These are phyloP conservation scores for Arachnomyces sp. DNA, from an alignment of 2,329 filamentous ascomycete genomes.

Conservation along the genomic window DNA sequence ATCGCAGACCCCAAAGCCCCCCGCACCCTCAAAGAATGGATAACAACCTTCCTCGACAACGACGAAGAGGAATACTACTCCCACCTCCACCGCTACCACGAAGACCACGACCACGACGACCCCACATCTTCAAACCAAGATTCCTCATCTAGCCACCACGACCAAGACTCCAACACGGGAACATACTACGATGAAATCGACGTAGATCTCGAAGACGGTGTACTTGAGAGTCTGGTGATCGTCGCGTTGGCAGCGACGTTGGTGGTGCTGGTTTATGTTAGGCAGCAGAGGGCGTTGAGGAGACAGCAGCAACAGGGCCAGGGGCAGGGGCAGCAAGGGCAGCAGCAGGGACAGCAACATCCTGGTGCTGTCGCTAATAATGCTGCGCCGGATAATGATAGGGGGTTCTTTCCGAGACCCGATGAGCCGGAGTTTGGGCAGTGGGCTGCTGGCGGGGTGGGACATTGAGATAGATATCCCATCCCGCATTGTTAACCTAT, in stretches of 20 bases:
- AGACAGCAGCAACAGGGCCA: too few relatives aligned
- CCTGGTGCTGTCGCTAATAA: constrained; percentile 16
- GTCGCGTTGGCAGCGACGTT: constrained; percentile 66
- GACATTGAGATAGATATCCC: constrained; percentile 28
- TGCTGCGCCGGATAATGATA: constrained; percentile 23
- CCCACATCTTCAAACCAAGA: constrained; percentile 15
- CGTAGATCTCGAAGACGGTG: constrained; percentile 61
- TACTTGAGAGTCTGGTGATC: constrained; percentile 79
- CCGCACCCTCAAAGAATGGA: constrained; percentile 77
- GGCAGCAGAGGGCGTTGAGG: constrained; percentile 59
- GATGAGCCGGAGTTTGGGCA: constrained; percentile 60
- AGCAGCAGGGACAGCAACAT: constrained; percentile 29
- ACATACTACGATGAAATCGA: constrained; percentile 53
- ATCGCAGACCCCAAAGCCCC: constrained; percentile 59
- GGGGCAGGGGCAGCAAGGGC: constrained; percentile 33
- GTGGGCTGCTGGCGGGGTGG: constrained; percentile 61
- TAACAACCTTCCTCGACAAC: constrained; percentile 71
- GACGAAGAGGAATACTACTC: constrained; percentile 58
- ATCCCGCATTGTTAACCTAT: constrained; percentile 3
- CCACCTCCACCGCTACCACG: constrained; percentile 46
- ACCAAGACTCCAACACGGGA: constrained; percentile 35
- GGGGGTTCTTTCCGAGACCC: constrained; percentile 56
- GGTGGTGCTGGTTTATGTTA: constrained; percentile 71
- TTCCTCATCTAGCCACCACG: constrained; percentile 12
- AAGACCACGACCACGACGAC: constrained; percentile 38